phyloP scores from a whole-genome alignment of 768 basidiomycete genomes.

The Cantharellus cinnabarinus region DNA sequence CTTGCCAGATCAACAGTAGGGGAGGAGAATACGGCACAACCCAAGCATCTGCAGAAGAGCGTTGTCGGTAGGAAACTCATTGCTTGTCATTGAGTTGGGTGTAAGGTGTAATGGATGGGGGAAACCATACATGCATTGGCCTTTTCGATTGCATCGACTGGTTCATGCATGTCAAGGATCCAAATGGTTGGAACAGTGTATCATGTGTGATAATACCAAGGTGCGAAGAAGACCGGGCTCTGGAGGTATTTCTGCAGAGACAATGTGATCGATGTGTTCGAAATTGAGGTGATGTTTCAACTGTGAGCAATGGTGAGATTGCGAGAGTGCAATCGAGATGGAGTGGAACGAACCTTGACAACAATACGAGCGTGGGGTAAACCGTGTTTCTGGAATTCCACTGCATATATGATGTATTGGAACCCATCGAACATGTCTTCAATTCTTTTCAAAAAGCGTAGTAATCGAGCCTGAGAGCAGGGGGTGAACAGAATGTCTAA shows the following conservation, averaged over 20 bases:
- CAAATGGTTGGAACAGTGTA: not conserved
- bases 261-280: constrained; percentile 16
- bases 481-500: constrained; percentile 13
- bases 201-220: not conserved
- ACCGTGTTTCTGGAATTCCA: constrained; percentile 26
- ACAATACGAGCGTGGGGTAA: constrained; percentile 25
- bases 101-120: constrained; percentile 8
- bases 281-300: constrained; percentile 10
- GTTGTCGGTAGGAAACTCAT: constrained; percentile 7
- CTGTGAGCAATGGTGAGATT: constrained; percentile 11
- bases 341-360: not conserved
- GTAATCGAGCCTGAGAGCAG: not conserved
- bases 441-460: not conserved
- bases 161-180: not conserved
- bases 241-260: constrained; percentile 19
- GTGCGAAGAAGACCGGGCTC: constrained; percentile 6
- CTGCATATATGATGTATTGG: constrained; percentile 16
- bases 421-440: constrained; percentile 4
- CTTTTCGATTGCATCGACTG: not conserved
- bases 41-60: not conserved
- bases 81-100: constrained; percentile 16
- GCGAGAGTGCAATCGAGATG: constrained; percentile 4
- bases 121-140: constrained; percentile 1
- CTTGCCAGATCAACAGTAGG: constrained; percentile 5
- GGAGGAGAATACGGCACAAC: constrained; percentile 2